These are phyloP conservation scores for Penicillium sp. DNA, from an alignment of 2,329 filamentous ascomycete genomes.

Conservation along the genomic window DNA sequence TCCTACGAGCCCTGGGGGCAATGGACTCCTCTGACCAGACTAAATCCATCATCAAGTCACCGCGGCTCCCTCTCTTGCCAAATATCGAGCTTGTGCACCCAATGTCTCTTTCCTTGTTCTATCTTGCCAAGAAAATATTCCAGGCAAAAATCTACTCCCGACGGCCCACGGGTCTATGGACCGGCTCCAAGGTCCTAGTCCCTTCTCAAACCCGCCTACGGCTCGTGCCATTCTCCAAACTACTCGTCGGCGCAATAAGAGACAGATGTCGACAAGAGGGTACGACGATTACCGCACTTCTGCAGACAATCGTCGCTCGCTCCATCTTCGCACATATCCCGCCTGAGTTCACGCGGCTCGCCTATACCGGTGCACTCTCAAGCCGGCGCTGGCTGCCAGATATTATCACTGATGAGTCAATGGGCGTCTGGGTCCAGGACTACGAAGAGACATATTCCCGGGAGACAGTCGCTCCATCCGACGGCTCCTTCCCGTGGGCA, in stretches of 20 bases:
- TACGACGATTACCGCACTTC: constrained; percentile 44
- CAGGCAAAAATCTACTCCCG: constrained; percentile 34
- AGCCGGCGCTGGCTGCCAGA: constrained; percentile 39
- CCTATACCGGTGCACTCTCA: constrained; percentile 39
- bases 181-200: constrained; percentile 30
- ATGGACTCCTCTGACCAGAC: constrained; percentile 15
- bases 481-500: constrained; percentile 33
- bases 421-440: constrained; percentile 42
- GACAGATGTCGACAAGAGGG: constrained; percentile 37
- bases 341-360: constrained; percentile 31
- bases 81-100: constrained; percentile 45
- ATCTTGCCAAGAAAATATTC: constrained; percentile 36
- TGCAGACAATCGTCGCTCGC: constrained; percentile 43
- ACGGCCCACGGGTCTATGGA: constrained; percentile 37
- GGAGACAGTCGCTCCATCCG: constrained; percentile 7
- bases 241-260: constrained; percentile 31
- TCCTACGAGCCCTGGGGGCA: constrained; percentile 39
- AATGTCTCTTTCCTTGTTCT: constrained; percentile 39
- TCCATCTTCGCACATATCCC: constrained; percentile 38
- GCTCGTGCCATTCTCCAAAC: constrained; percentile 34
- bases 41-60: constrained; percentile 24
- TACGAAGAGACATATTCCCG: constrained; percentile 34
- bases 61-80: constrained; percentile 37
- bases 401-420: constrained; percentile 36
- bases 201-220: constrained; percentile 31